Evolutionary conservation across 73 alveolate genomes (phyloP), one percentile per base, ranked within the genome.

Genomic region (Loxodes magnus): DNA sequence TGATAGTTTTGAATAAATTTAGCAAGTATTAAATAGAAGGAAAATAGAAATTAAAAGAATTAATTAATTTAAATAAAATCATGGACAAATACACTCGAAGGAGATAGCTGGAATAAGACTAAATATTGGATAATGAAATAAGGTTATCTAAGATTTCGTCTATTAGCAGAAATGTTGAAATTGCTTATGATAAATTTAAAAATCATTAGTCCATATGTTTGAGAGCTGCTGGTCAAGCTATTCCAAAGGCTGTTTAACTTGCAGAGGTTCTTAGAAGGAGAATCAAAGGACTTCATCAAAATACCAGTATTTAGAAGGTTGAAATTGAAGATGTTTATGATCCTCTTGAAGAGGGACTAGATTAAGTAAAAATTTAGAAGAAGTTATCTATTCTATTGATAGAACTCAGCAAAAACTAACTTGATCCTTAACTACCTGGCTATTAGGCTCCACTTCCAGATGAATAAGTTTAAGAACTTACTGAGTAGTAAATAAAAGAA

Each of bases 391-490:
- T 37, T 9, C 7, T 46, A 25, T 37, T 25, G 2, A 46, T 46
- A 2, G 27, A 37, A 2, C 26, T 46, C 17, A 46, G 36, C 26
- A 46, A 46, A 25, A 19, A 46, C 34, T 20, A n/a, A 10, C 39
- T 19, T 0, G 59, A 46, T 19, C 22, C 50, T n/a, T 25, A 16
- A 9, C 51, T n/a, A 2, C 39, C 59, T 10, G 59, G 59, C 22
- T 46, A 46, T 2, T 41, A 46, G 34, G 59, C 59, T 10, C 59
- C 59, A 10, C 39, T 46, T 12, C 59, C 59, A 21, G 59, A 14
- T 22, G 17, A 23, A 3, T 10, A 46, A 24, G 59, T 46, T n/a
- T 25, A 20, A 10, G 26, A 9, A 12, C 51, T 46, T 46, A 46
- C 58, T 10, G 0, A 25, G 1, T 37, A 46, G n/a, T 21, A 46